Base-by-base conservation (phyloP, 192 early-diverging fungal genomes). In the Linnemannia elongata region DNA sequence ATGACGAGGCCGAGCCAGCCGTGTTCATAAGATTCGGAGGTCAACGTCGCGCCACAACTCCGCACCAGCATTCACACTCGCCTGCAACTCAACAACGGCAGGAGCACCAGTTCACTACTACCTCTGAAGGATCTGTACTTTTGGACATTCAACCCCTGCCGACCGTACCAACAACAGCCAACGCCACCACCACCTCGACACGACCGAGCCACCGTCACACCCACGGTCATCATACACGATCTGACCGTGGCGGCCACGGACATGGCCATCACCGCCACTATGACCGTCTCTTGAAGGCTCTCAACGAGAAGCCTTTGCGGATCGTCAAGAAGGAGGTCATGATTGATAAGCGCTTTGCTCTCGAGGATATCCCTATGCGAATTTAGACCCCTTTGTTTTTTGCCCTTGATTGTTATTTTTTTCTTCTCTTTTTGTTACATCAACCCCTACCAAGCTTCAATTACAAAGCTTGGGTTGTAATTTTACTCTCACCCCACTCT, bases 281-380 rank as follows among this genome's bases (percentile, higher is more conserved):
- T 42, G 63, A 44, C 12, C 35, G 75, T 10, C 45, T 60, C 39
- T 41, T 41, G 1, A 54, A n/a, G 76, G 6, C 74, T 6, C 41
- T 71, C 33, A 72, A 72, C 55, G 77, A 85, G 49, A 76, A 80
- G 54, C 45, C 83, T 1, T 30, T 85, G 6, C 45, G 63, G 13
- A 69, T 76, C 0, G 24, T 85, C 57, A 84, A 69, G 74, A 85
- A 80, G 49, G 78, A 85, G 52, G 76, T 85, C 33, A 76, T 85
- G 74, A 75, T 80, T 13, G 83, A 85, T 69, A 79, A 80, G 44
- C 60, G 83, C 9, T 85, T 85, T 8, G 22, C 57, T 6, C 74
- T 85, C 1, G 83, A 85, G 41, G 83, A 85, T 2, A 85, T 85
- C 38, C 83, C 83, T 7, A 72, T 80, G 77, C 77, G 55, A 6